Evolutionary conservation across 2,329 filamentous ascomycete genomes (phyloP).

Genomic region (Aspergillus fumigatiaffinis): DNA sequence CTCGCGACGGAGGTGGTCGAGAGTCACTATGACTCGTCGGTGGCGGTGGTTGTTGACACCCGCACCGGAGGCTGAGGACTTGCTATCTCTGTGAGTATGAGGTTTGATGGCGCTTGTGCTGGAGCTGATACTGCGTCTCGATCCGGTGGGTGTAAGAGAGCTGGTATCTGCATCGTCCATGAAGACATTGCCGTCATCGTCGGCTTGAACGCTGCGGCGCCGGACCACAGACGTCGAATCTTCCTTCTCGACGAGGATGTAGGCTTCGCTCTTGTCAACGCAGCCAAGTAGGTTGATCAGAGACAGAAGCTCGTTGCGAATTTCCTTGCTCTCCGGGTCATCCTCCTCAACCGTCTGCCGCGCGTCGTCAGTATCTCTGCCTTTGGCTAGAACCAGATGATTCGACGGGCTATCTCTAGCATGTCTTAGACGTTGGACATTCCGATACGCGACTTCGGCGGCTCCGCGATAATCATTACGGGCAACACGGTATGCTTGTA

Average conservation of each 20-base stretch:
- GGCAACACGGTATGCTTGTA: slow-evolving; percentile 86
- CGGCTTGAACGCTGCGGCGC: slow-evolving; percentile 41
- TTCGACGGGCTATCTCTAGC: slow-evolving; percentile 31
- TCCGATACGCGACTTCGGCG: slow-evolving; percentile 54
- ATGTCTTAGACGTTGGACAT: slow-evolving; percentile 49
- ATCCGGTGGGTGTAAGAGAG: slow-evolving; percentile 14
- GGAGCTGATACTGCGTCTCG: slow-evolving; percentile 18
- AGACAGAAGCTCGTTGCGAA: slow-evolving; percentile 71
- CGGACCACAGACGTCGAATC: slow-evolving; percentile 39
- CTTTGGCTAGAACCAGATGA: slow-evolving; percentile 34
- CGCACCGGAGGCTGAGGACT: slow-evolving; percentile 16
- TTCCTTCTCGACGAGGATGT: slow-evolving; percentile 56
- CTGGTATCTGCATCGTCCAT: slow-evolving; percentile 34
- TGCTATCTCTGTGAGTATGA: slow-evolving; percentile 18
- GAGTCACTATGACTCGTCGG: slow-evolving; percentile 74
- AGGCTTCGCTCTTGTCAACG: slow-evolving; percentile 75
- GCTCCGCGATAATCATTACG: slow-evolving; percentile 82
- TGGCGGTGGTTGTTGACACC: slow-evolving; percentile 12
- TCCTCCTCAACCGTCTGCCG: slow-evolving; percentile 33
- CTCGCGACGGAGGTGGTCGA: slow-evolving; percentile 80
- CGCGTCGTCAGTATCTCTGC: slow-evolving; percentile 29
- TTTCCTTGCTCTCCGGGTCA: slow-evolving; percentile 50
- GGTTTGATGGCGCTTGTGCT: slow-evolving; percentile 20
- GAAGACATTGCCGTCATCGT: slow-evolving; percentile 37
- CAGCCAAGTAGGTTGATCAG: slow-evolving; percentile 91